Base-by-base conservation (phyloP, 2,329 filamentous ascomycete species). In the Talaromyces verruculosus region DNA sequence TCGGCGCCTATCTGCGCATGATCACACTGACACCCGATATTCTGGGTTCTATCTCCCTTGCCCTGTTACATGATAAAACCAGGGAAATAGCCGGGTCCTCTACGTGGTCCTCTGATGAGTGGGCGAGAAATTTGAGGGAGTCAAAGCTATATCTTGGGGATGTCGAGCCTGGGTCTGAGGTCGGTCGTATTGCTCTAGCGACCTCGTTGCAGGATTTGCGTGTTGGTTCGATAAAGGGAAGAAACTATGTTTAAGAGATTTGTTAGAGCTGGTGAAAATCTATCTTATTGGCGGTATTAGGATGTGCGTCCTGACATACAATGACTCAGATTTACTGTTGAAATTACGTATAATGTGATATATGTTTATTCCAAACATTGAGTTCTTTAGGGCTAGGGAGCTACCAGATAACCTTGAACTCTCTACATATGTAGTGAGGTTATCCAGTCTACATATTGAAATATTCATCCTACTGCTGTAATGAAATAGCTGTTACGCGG, bases 101-200 rank as follows among this genome's bases (percentile, higher is more conserved):
- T n/a, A 51, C 61, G 11, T 45, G 39, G 39, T 37, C 30, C 22
- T 33, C 41, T 47, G 33, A 53, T 30, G 25, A 51, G 17, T 33
- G 30, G 45, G 30, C 45, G 61, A 51, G 28, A 5, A 51, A 53
- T 49, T 11, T 63, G 25, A 53, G 43, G 33, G n/a, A 58, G 3
- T 13, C 33, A 17, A 35, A 39, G 13, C 17, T 63, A 22, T 28
- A 49, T 28, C 28, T 63, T 15, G 61, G 61, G 11, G 61, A 63
- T 63, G 45, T 53, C 37, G 41, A 51, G 22, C 61, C 61, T 28
- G 39, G 39, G 28, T 45, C 19, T 30, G 61, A 63, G n/a, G 61
- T 63, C 17, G 61, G 61, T 22, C 41, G 28, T 10, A 63, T 63
- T 37, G 61, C 61, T 11, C 43, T 63, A 19, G 59, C 59, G 13